Evolutionary conservation across 768 basidiomycete genomes (phyloP).

Genomic region (Serpula lacrymans): DNA sequence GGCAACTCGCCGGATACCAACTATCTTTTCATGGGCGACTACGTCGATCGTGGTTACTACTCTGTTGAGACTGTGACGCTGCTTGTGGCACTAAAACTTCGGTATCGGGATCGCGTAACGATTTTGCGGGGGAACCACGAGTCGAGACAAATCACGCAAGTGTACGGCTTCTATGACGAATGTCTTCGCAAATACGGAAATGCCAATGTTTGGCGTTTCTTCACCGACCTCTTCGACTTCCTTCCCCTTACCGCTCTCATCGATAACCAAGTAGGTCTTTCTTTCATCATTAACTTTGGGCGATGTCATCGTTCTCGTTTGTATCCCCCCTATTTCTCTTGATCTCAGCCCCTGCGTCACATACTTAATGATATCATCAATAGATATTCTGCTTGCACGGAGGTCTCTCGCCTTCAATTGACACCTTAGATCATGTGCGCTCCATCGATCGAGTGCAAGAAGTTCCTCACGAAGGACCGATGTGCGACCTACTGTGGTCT

Average conservation of each 20-base stretch:
- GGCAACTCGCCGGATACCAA: conserved; percentile 99
- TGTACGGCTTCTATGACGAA: conserved; percentile 99
- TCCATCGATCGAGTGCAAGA: conserved; percentile 99
- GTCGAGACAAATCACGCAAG: conserved; percentile 98
- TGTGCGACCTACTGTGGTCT: conserved; percentile 99
- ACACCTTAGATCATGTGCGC: conserved; percentile 98
- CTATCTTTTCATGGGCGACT: conserved; percentile 99
- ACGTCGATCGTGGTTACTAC: conserved; percentile 98
- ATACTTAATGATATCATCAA: conserved; percentile 6
- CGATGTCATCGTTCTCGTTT: conserved; percentile 3
- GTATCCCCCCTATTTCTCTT: conserved; percentile 3
- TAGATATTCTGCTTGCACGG: conserved; percentile 99
- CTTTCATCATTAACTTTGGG: conserved; percentile 1
- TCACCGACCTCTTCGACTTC: conserved; percentile 98
- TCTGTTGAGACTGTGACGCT: conserved; percentile 98
- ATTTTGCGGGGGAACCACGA: conserved; percentile 99
- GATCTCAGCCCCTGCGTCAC: conserved; percentile 2
- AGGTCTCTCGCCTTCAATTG: conserved; percentile 96
- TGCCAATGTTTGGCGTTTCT: conserved; percentile 99
- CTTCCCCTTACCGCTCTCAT: conserved; percentile 96
- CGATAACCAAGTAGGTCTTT: conserved; percentile 89
- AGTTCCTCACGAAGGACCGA: conserved; percentile 98
- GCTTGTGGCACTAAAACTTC: conserved; percentile 93
- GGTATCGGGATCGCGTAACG: conserved; percentile 97
- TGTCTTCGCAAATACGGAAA: conserved; percentile 99